Conservation (phyloP, 805 yeast genomes). For the Metschnikowia lunata region DNA sequence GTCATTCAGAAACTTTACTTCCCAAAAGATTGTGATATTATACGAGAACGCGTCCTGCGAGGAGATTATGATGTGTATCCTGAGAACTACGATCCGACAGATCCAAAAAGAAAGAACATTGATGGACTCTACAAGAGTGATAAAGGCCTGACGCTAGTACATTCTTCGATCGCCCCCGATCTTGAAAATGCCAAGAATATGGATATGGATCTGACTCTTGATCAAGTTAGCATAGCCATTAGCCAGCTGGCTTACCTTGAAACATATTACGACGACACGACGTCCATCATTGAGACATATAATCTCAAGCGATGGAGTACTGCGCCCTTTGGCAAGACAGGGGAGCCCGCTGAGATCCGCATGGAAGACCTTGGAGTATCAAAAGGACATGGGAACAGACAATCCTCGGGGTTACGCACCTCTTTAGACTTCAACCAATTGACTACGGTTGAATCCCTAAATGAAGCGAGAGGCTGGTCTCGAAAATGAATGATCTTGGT, state of each 20-base stretch:
- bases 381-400: slow-evolving; percentile 14
- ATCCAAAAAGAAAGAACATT: slow-evolving; percentile 51
- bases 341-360: slow-evolving; percentile 50
- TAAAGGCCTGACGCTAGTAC: slow-evolving; percentile 2
- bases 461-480: slow-evolving; percentile 1
- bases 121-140: slow-evolving; percentile 2
- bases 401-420: slow-evolving; percentile 23
- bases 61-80: slow-evolving; percentile 72
- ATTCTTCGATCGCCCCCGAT: slow-evolving; percentile 1
- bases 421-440: slow-evolving; percentile 37
- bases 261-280: slow-evolving; percentile 31
- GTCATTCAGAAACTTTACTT: slow-evolving; percentile 45
- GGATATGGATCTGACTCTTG: slow-evolving; percentile 2
- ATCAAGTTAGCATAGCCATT: background rate
- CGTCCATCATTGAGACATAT: slow-evolving; percentile 32
- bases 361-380: slow-evolving; percentile 31
- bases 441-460: slow-evolving; percentile 30
- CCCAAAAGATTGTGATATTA: slow-evolving; percentile 69
- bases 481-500: too few relatives aligned
- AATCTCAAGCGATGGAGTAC: slow-evolving; percentile 25
- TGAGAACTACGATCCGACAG: slow-evolving; percentile 71
- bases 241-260: slow-evolving; percentile 26
- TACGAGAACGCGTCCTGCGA: slow-evolving; percentile 61
- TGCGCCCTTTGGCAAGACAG: slow-evolving; percentile 29
- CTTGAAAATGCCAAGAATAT: slow-evolving; percentile 2